phyloP scores from a whole-genome alignment of 2,329 filamentous ascomycete genomes.

The Mollisia scopiformis region DNA sequence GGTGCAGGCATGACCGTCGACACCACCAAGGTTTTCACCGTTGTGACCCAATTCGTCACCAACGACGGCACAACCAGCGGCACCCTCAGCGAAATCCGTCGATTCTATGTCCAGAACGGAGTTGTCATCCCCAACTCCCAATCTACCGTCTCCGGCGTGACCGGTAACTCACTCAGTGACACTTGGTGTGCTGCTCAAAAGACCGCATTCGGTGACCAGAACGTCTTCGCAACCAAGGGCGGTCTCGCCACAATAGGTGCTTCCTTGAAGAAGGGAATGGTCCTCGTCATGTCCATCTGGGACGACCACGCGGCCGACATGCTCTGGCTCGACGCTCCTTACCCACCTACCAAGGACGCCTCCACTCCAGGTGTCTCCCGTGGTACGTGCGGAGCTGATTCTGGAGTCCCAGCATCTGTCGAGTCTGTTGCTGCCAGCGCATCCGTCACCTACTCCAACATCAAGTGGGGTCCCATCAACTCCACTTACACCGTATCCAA shows the following conservation, averaged over 20 bases:
- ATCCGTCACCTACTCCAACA: slow-evolving; percentile 42
- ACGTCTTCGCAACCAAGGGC: slow-evolving; percentile 56
- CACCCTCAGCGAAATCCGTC: slow-evolving; percentile 54
- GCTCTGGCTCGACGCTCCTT: slow-evolving; percentile 75
- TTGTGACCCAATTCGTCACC: slow-evolving; percentile 64
- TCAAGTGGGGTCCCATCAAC: slow-evolving; percentile 38
- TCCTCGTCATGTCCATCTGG: slow-evolving; percentile 66
- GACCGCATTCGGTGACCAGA: slow-evolving; percentile 55
- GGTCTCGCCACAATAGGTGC: slow-evolving; percentile 58
- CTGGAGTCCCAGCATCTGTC: slow-evolving; percentile 54
- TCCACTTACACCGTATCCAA: slow-evolving; percentile 30
- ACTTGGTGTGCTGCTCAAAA: slow-evolving; percentile 61
- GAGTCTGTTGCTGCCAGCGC: slow-evolving; percentile 51
- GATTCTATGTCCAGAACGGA: slow-evolving; percentile 60
- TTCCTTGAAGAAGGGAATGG: slow-evolving; percentile 58
- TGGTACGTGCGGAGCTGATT: slow-evolving; percentile 55
- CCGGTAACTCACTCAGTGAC: slow-evolving; percentile 57
- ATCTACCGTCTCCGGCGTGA: slow-evolving; percentile 48
- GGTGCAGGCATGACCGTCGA: slow-evolving; percentile 55
- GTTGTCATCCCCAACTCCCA: slow-evolving; percentile 53
- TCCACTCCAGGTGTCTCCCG: slow-evolving; percentile 52
- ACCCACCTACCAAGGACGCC: slow-evolving; percentile 51
- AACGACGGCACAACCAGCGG: slow-evolving; percentile 50
- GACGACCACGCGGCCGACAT: slow-evolving; percentile 64
- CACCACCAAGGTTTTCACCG: slow-evolving; percentile 54